phyloP scores from a whole-genome alignment of 148 eudicot species.

The Chenopodium album region DNA sequence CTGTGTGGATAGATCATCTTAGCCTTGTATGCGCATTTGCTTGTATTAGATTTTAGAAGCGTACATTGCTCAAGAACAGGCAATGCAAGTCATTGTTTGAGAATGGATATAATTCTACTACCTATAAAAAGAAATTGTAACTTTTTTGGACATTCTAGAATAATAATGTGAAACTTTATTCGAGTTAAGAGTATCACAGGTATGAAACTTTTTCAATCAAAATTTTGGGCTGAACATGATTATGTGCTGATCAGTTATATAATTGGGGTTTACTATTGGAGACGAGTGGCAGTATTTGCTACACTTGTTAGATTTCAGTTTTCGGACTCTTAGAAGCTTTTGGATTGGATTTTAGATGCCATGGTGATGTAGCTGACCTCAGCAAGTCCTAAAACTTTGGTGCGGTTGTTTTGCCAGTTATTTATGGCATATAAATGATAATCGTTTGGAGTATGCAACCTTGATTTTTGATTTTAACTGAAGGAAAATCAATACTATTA shows the following conservation, averaged over 20 bases:
- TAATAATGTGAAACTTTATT: too few relatives aligned
- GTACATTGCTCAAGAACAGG: not conserved
- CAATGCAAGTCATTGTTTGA: not conserved
- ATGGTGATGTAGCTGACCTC: not conserved
- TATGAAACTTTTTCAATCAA: not conserved
- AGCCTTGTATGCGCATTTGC: not conserved
- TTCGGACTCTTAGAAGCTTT: too few relatives aligned
- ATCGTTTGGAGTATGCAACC: not conserved
- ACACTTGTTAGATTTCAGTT: too few relatives aligned
- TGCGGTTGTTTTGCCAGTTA: not conserved
- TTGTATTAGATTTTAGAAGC: not conserved
- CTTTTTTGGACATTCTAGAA: too few relatives aligned
- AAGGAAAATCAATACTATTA: not conserved
- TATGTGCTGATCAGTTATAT: not conserved
- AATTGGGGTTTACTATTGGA: not conserved
- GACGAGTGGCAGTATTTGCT: not conserved
- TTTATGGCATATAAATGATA: too few relatives aligned
- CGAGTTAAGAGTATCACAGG: not conserved
- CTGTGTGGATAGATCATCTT: not conserved
- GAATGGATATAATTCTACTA: too few relatives aligned
- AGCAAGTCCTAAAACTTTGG: not conserved
- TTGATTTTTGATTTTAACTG: not conserved
- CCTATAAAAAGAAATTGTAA: too few relatives aligned
- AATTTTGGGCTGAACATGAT: not conserved
- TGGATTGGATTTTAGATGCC: not conserved